A percentile compares a stretch with the other conserved stretches of the same genome.
These are phyloP conservation scores for Globisporangium emineosum DNA, from an alignment of 352 stramenopile genomes.

Conservation along the genomic window DNA sequence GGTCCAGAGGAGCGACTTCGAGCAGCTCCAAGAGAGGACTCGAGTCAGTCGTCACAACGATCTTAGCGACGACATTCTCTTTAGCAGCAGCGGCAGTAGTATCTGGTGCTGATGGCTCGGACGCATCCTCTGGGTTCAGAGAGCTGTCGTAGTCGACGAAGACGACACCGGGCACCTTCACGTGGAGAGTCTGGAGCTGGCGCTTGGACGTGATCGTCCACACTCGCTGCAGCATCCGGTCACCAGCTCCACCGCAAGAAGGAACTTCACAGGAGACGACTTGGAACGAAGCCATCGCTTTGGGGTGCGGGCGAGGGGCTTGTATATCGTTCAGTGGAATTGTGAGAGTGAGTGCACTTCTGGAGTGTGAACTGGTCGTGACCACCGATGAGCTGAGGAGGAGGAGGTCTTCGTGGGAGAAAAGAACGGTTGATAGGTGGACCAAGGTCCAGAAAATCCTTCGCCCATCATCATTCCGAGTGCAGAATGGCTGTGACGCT, in stretches of 20 bases:
- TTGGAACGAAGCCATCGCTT: not conserved
- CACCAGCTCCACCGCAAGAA: too few species aligned
- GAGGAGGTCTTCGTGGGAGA: not conserved
- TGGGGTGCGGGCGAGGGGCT: not conserved
- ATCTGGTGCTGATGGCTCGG: not conserved
- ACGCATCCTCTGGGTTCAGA: not conserved
- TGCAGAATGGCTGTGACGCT: not conserved
- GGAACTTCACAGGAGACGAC: not conserved
- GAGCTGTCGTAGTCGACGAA: conserved; percentile 6
- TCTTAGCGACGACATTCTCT: not conserved
- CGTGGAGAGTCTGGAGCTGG: conserved; percentile 8
- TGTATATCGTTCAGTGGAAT: not conserved
- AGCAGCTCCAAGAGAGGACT: not conserved
- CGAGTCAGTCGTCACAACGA: conserved; percentile 10
- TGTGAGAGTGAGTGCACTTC: not conserved
- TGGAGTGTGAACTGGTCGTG: too few species aligned
- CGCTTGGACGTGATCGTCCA: conserved; percentile 1
- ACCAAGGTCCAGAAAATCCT: not conserved
- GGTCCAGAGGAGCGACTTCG: conserved; percentile 4
- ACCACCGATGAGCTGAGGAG: not conserved
- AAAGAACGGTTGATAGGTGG: not conserved
- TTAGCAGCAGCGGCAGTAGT: not conserved
- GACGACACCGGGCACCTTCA: conserved; percentile 1
- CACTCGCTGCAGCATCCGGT: not conserved
- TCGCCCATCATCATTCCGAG: not conserved